phyloP scores from a whole-genome alignment of 192 early-diverging fungal species.

The Backusella australiensis region DNA sequence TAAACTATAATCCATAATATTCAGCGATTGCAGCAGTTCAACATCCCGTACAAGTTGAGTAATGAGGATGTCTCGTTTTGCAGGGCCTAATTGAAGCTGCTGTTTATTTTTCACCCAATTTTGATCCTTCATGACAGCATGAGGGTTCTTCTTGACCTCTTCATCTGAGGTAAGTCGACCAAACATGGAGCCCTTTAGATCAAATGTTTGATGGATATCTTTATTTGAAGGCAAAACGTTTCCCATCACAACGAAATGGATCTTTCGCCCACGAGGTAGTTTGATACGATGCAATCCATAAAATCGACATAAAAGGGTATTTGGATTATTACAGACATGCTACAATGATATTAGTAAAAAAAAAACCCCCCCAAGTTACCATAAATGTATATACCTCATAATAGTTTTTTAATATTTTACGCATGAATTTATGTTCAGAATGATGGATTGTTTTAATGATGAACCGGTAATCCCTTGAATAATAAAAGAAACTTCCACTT shows the following conservation, averaged over 20 bases:
- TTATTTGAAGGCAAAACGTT: conserved; percentile 98
- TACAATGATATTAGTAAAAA: conserved; percentile 66
- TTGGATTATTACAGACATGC: conserved; percentile 84
- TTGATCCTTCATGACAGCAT: conserved; percentile 93
- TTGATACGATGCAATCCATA: conserved; percentile 97
- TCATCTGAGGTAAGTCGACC: conserved; percentile 83
- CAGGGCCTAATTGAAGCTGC: conserved; percentile 79
- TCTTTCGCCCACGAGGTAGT: conserved; percentile 85
- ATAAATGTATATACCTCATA: conserved; percentile 45
- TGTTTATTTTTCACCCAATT: conserved; percentile 87
- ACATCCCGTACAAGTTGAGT: conserved; percentile 90
- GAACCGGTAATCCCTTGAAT: conserved; percentile 95
- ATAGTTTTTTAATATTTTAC: conserved; percentile 85
- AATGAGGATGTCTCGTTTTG: conserved; percentile 76
- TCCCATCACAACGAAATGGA: conserved; percentile 99
- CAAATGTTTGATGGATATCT: conserved; percentile 97
- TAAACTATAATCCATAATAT: conserved; percentile 93
- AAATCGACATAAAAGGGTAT: conserved; percentile 91
- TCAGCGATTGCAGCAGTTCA: conserved; percentile 43
- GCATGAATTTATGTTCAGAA: conserved; percentile 94
- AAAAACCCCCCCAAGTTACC: conserved; percentile 68
- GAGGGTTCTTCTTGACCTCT: conserved; percentile 75
- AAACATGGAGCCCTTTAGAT: conserved; percentile 92
- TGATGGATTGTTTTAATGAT: conserved; percentile 99
- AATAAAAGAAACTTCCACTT: conserved; percentile 97